A percentile compares a stretch with the other conserved stretches of the same genome.
Evolutionary conservation across 805 yeast species (phyloP).

Genomic region (Kodamaea leandrae): DNA sequence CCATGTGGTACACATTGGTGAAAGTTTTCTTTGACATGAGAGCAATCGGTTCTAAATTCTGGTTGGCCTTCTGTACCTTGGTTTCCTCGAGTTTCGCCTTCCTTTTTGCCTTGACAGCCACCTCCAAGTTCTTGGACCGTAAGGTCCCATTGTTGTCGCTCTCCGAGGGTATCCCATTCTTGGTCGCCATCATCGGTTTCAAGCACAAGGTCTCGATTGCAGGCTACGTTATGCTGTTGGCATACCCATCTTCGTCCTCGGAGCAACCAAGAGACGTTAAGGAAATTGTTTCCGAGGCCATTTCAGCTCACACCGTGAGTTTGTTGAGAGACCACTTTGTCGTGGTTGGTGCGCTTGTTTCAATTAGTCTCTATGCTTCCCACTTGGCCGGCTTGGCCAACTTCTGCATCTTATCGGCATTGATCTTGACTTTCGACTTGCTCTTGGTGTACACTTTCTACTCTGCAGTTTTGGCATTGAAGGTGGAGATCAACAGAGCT

Average conservation of each 20-base stretch:
- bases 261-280: constrained; percentile 22
- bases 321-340: constrained; percentile 74
- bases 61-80: constrained; percentile 80
- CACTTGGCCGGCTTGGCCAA: constrained; percentile 72
- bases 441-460: constrained; percentile 75
- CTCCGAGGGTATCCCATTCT: constrained; percentile 89
- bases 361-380: constrained; percentile 62
- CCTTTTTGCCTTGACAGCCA: constrained; percentile 65
- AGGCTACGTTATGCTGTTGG: constrained; percentile 43
- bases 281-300: constrained; percentile 41
- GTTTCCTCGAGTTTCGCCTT: constrained; percentile 81
- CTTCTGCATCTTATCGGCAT: constrained; percentile 73
- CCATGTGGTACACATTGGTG: constrained; percentile 82
- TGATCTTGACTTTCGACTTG: constrained; percentile 69
- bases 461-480: constrained; percentile 78
- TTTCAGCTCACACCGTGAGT: constrained; percentile 43
- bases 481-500: constrained; percentile 83
- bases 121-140: constrained; percentile 53
- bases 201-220: constrained; percentile 79
- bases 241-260: constrained; percentile 34
- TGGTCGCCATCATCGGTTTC: constrained; percentile 89
- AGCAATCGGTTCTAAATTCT: constrained; percentile 75
- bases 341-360: constrained; percentile 65
- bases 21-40: constrained; percentile 76
- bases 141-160: constrained; percentile 70